Percentiles rank a stretch among this genome's conserved stretches.
phyloP scores from a whole-genome alignment of 495 filamentous ascomycete species.

The Amphirosellinia nigrospora region DNA sequence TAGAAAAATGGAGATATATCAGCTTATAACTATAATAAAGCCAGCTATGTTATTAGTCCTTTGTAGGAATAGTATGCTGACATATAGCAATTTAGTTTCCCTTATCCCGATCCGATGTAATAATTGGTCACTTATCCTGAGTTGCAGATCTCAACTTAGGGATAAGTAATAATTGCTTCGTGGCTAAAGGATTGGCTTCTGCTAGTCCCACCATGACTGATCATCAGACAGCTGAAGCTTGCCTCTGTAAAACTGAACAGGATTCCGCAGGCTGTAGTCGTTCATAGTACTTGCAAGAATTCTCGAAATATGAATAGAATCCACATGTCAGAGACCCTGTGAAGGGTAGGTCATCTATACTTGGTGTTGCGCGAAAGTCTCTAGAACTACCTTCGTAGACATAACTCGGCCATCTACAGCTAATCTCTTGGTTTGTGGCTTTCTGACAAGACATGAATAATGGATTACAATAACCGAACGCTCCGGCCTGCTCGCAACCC shows the following conservation, averaged over 20 bases:
- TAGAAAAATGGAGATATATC: background rate
- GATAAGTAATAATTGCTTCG: background rate
- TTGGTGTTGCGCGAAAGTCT: too few species aligned
- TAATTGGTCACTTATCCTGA: background rate
- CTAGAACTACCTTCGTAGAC: too few species aligned
- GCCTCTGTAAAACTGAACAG: background rate
- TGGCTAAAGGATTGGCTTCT: background rate
- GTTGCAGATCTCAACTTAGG: background rate
- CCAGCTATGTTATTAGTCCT: background rate
- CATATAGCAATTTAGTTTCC: background rate
- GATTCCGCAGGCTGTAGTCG: background rate
- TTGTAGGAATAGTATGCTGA: background rate
- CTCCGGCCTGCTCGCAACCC: background rate
- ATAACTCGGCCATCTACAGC: too few species aligned
- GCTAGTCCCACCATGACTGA: background rate
- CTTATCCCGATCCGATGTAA: background rate
- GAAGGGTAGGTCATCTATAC: too few species aligned
- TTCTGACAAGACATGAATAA: too few species aligned
- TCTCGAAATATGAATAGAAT: background rate
- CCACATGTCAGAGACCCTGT: too few species aligned
- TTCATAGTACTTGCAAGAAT: background rate
- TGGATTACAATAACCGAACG: too few species aligned
- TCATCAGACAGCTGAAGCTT: background rate
- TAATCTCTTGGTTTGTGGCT: too few species aligned
- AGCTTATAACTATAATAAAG: background rate